These are phyloP conservation scores for Yamadazyma atmosphaerica DNA, from an alignment of 1,139 yeast species.

Conservation along the genomic window DNA sequence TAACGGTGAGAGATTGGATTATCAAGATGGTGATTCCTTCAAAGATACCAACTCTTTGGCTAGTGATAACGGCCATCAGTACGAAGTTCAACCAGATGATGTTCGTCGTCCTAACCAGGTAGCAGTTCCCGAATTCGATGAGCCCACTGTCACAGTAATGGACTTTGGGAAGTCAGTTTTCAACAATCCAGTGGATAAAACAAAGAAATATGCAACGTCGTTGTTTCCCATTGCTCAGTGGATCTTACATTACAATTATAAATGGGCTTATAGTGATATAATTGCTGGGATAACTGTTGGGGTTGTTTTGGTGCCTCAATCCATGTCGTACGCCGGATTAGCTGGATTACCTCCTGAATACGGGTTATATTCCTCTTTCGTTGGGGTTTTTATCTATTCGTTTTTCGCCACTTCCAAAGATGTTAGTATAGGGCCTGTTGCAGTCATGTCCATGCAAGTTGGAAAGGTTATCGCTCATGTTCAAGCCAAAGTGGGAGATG, in stretches of 20 bases:
- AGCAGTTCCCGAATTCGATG: conserved; percentile 40
- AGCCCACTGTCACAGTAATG: conserved; percentile 42
- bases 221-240: conserved; percentile 78
- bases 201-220: conserved; percentile 52
- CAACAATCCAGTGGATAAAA: conserved; percentile 40
- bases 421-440: conserved; percentile 96
- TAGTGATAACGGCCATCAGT: conserved; percentile 7
- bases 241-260: conserved; percentile 79
- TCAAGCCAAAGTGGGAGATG: conserved; percentile 33
- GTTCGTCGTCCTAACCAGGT: conserved; percentile 4
- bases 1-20: neutral
- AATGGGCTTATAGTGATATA: conserved; percentile 80
- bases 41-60: neutral
- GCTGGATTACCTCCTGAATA: conserved; percentile 82
- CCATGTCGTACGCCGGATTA: conserved; percentile 90
- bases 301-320: conserved; percentile 89
- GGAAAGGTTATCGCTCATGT: conserved; percentile 75
- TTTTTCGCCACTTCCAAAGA: conserved; percentile 94
- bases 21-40: neutral
- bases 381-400: conserved; percentile 86
- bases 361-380: conserved; percentile 89
- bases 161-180: conserved; percentile 44
- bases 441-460: conserved; percentile 90
- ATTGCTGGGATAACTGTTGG: conserved; percentile 95
- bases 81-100: conserved; percentile 4